phyloP scores from a whole-genome alignment of 225 moss, liverwort and hornwort genomes.

The Rhytidiadelphus loreus region DNA sequence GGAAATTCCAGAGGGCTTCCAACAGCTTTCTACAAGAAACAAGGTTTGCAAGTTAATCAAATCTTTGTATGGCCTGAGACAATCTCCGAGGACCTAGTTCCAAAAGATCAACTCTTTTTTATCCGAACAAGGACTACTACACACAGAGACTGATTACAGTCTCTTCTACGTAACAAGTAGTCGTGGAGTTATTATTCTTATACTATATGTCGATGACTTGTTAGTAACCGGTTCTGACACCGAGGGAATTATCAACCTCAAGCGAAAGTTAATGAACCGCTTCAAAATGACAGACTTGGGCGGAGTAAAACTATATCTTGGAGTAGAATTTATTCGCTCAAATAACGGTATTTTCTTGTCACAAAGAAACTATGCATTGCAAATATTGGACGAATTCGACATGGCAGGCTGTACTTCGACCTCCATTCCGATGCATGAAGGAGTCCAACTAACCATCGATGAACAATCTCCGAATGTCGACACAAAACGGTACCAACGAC shows the following conservation, averaged over 20 bases:
- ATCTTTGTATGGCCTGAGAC: rapidly evolving
- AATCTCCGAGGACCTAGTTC: rapidly evolving
- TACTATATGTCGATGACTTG: rapidly evolving
- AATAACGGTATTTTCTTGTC: rapidly evolving
- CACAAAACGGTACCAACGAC: rapidly evolving
- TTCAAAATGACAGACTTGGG: rapidly evolving
- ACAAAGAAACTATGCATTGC: rapidly evolving
- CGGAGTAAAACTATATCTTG: too few relatives aligned
- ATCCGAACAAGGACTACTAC: rapidly evolving
- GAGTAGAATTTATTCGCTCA: rapidly evolving
- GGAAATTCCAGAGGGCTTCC: rapidly evolving
- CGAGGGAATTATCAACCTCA: rapidly evolving
- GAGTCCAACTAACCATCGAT: rapidly evolving
- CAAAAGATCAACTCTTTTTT: rapidly evolving
- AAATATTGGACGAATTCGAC: not conserved
- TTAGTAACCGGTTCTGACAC: rapidly evolving
- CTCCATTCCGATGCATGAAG: rapidly evolving
- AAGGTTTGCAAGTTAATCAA: rapidly evolving
- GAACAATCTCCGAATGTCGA: rapidly evolving
- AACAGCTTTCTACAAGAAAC: rapidly evolving
- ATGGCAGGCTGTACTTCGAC: rapidly evolving
- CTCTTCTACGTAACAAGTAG: rapidly evolving
- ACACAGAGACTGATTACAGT: rapidly evolving
- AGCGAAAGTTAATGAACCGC: rapidly evolving
- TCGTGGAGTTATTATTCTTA: rapidly evolving